These are phyloP conservation scores for Daedaleopsis nitida DNA, from an alignment of 768 basidiomycete genomes.

Conservation along the genomic window DNA sequence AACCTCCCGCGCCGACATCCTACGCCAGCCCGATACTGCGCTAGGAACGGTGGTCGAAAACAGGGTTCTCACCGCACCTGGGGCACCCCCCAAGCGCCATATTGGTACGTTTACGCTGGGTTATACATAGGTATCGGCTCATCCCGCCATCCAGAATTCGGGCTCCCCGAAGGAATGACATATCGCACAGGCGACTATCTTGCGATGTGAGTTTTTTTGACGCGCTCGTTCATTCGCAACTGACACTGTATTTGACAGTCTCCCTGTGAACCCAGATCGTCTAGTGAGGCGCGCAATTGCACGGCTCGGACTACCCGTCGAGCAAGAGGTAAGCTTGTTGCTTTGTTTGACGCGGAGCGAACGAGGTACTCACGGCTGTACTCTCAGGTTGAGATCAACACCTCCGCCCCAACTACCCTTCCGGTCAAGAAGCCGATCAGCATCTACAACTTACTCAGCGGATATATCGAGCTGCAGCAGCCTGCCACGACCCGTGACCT, in stretches of 20 bases:
- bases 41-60: slow-evolving; percentile 43
- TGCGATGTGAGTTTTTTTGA: slow-evolving; percentile 35
- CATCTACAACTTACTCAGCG: slow-evolving; percentile 39
- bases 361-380: not conserved
- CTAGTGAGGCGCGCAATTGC: slow-evolving; percentile 42
- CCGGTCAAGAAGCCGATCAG: slow-evolving; percentile 41
- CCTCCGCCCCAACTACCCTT: slow-evolving; percentile 40
- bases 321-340: slow-evolving; percentile 36
- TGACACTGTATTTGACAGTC: slow-evolving; percentile 22
- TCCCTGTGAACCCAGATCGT: slow-evolving; percentile 42
- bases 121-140: not conserved
- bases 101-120: slow-evolving; percentile 31
- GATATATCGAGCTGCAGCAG: slow-evolving; percentile 51
- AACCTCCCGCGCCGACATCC: slow-evolving; percentile 34
- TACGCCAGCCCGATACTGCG: slow-evolving; percentile 40
- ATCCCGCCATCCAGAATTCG: slow-evolving; percentile 34
- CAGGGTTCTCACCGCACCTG: slow-evolving; percentile 38
- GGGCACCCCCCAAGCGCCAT: slow-evolving; percentile 42
- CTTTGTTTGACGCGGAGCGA: not conserved
- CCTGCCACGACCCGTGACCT: slow-evolving; percentile 46
- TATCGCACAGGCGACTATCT: slow-evolving; percentile 51
- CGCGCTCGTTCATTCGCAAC: not conserved
- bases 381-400: slow-evolving; percentile 36
- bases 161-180: slow-evolving; percentile 38
- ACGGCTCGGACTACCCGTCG: slow-evolving; percentile 38